Evolutionary conservation across 352 stramenopile species (phyloP), one percentile per base, ranked within the genome.

Genomic region (Pythium scleroteichum): DNA sequence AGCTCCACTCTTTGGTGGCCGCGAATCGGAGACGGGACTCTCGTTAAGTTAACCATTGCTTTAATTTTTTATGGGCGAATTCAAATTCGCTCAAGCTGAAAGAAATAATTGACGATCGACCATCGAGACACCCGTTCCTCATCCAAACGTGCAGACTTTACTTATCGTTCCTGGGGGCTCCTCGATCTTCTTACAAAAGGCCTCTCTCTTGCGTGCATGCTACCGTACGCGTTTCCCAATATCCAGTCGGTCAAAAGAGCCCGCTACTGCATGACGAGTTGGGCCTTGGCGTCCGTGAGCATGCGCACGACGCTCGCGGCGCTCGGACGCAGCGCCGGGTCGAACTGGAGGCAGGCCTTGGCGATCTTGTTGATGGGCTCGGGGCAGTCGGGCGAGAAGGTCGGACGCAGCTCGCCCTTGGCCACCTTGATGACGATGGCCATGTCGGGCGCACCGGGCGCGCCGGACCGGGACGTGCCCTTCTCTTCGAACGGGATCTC

Each of bases 401-500:
- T 88, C 68, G 86, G 86, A 51, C 81, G 76, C 39, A 95, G 64
- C 72, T 93, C 83, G 47, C 76, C 83, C 72, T 91, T 90, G 42
- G 85, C 84, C 26, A 94, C 83, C 68, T 83, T 87, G 69, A 77
- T 66, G 32, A 94, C 82, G 61, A 94, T 87, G 55, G 82, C 84
- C 81, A 94, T 92, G 66, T 92, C 83, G 0, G 82, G 83, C 22
- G 73, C 73, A 7, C 59, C 59, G 4, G 59, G 59, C 1, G 59
- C 59, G n/a, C 59, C 59, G 14, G 59, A 59, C 29, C 59, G 49
- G 4, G 79, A 91, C 61, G 71, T 82, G 66, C 82, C 87, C 69
- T 93, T 89, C 67, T 92, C 82, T 61, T 94, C 84, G 53, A 93
- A 95, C 51, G 86, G 86, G 53, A 95, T 94, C 72, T 92, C 84